Conservation (phyloP, 2,329 filamentous ascomycete genomes). For the Emydomyces testavorans region DNA sequence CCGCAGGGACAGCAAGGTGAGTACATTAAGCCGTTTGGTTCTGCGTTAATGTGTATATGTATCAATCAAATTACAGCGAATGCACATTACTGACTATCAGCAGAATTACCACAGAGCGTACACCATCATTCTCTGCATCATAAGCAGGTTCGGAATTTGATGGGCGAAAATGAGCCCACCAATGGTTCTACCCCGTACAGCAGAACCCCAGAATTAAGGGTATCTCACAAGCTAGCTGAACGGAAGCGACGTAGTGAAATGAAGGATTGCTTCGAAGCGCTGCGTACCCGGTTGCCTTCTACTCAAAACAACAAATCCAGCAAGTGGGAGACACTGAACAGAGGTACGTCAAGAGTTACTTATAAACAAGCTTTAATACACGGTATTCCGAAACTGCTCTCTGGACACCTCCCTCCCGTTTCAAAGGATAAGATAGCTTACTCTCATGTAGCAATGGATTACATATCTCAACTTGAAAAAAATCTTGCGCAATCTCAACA, state of each 20-base stretch:
- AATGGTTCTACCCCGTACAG: conserved; percentile 38
- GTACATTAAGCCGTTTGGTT: conserved; percentile 12
- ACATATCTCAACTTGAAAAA: conserved; percentile 37
- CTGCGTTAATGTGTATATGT: background rate
- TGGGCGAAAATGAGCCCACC: conserved; percentile 35
- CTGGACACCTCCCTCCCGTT: background rate
- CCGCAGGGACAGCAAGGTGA: conserved; percentile 40
- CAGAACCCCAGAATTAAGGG: conserved; percentile 39
- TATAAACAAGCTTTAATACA: background rate
- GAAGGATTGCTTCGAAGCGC: conserved; percentile 41
- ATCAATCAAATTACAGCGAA: background rate
- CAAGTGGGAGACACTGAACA: conserved; percentile 42
- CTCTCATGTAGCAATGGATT: conserved; percentile 37
- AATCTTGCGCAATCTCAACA: conserved; percentile 29
- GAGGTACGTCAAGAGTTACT: conserved; percentile 25
- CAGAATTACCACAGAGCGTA: conserved; percentile 38
- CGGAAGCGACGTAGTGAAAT: conserved; percentile 43
- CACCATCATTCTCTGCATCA: conserved; percentile 41
- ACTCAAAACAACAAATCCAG: conserved; percentile 42
- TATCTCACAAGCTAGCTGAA: conserved; percentile 42
- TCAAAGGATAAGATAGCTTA: conserved; percentile 13
- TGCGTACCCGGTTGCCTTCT: conserved; percentile 36
- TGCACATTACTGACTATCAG: conserved; percentile 10
- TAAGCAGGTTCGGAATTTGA: conserved; percentile 38
- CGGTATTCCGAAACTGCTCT: background rate